Conservation (phyloP, 139 green algal genomes). For the Coelastrella sp. region DNA sequence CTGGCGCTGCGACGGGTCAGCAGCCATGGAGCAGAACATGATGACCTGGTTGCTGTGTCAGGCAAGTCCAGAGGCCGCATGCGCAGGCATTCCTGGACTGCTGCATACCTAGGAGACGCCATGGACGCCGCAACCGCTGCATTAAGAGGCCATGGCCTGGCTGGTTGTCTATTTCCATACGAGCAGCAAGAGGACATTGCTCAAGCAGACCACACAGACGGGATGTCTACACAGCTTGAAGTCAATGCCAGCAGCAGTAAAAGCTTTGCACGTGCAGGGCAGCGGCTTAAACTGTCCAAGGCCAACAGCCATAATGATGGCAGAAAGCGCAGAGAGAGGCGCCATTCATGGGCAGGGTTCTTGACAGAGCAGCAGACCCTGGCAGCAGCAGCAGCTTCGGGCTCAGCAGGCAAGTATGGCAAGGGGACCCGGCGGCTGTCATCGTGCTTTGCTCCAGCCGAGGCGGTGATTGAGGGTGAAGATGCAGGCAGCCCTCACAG, state of each 20-base stretch:
- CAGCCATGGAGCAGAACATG: neutral
- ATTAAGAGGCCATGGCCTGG: neutral
- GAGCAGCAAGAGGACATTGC: neutral
- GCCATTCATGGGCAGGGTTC: slow-evolving; percentile 33
- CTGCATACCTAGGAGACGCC: neutral
- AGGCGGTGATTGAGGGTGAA: neutral
- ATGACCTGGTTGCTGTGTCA: neutral
- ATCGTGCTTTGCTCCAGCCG: neutral
- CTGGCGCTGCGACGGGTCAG: neutral
- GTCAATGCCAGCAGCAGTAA: slow-evolving; percentile 10
- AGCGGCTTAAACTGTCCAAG: too few relatives aligned
- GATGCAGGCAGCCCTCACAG: neutral
- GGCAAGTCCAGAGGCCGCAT: neutral
- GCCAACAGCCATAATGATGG: neutral
- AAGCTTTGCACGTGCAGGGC: neutral
- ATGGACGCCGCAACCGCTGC: neutral
- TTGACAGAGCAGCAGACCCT: neutral
- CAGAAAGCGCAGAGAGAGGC: neutral
- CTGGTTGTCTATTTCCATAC: neutral
- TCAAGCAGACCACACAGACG: too few relatives aligned
- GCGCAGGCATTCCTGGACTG: slow-evolving; percentile 24
- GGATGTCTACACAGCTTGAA: too few relatives aligned
- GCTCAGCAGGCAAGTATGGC: neutral
- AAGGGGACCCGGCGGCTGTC: neutral
- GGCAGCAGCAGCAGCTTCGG: neutral